phyloP scores from a whole-genome alignment of 23 red algal species.

The Pyropia yezoensis region DNA sequence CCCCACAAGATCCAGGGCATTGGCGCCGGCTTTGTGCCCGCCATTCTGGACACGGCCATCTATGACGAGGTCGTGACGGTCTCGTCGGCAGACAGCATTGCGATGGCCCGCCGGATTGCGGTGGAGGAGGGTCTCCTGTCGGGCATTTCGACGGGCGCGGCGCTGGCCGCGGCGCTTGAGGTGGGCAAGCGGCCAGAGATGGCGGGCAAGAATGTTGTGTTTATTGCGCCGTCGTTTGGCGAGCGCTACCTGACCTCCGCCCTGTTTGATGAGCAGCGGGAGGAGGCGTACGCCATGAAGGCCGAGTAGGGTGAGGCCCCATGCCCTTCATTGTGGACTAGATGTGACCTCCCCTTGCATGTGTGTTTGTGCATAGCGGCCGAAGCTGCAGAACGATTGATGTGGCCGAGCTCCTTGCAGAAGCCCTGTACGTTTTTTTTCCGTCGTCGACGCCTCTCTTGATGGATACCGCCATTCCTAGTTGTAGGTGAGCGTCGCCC shows the following conservation, averaged over 20 bases:
- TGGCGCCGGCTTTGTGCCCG: constrained; percentile 88
- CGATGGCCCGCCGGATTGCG: constrained; percentile 80
- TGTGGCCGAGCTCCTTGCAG: too few relatives aligned
- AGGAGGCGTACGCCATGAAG: constrained; percentile 91
- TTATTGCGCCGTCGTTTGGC: constrained; percentile 82
- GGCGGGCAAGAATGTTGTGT: constrained; percentile 72
- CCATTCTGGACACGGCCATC: constrained; percentile 75
- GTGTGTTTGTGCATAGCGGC: too few relatives aligned
- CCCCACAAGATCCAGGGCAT: constrained; percentile 98
- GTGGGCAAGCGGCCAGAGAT: constrained; percentile 80
- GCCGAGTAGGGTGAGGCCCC: too few relatives aligned
- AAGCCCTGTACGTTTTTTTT: too few relatives aligned
- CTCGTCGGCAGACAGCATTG: constrained; percentile 37
- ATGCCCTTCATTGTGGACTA: too few relatives aligned
- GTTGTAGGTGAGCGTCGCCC: too few relatives aligned
- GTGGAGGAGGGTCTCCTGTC: constrained; percentile 80
- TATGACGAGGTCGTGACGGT: constrained; percentile 89
- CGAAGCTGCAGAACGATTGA: too few relatives aligned
- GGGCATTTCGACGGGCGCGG: constrained; percentile 82
- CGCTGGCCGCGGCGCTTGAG: constrained; percentile 66
- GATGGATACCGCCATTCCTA: too few relatives aligned
- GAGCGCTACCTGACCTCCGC: constrained; percentile 89
- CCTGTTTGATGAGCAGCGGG: constrained; percentile 81
- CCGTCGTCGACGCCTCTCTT: too few relatives aligned
- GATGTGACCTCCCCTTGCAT: too few relatives aligned